A percentile compares a stretch with the other conserved stretches of the same genome.
Evolutionary conservation across 2,329 filamentous ascomycete species (phyloP).

Genomic region (Teratosphaeria epicoccoides): DNA sequence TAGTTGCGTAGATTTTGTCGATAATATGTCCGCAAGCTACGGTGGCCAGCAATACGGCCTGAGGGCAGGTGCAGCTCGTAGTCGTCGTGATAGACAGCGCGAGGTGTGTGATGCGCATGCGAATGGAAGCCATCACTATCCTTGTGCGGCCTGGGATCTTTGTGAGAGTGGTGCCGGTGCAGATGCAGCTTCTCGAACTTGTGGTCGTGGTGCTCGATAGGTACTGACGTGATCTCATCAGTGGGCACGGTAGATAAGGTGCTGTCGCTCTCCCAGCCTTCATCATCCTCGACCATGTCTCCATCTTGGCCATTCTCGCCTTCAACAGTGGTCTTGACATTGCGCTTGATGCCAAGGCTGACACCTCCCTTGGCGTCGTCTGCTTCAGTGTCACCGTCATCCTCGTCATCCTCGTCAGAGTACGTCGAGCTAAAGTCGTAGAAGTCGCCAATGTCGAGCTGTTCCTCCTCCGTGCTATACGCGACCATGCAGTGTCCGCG

Average conservation of each 20-base stretch:
- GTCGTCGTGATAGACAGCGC: slow-evolving; percentile 80
- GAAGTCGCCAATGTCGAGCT: slow-evolving; percentile 88
- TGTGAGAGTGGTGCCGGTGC: slow-evolving; percentile 63
- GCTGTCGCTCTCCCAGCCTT: slow-evolving; percentile 93
- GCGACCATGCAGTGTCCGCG: slow-evolving; percentile 95
- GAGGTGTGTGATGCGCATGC: slow-evolving; percentile 61
- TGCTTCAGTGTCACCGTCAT: slow-evolving; percentile 43
- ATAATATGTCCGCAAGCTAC: slow-evolving; percentile 78
- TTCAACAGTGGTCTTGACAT: slow-evolving; percentile 32
- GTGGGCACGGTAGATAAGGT: slow-evolving; percentile 74
- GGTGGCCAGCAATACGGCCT: slow-evolving; percentile 79
- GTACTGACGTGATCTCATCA: slow-evolving; percentile 68
- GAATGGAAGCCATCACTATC: slow-evolving; percentile 71
- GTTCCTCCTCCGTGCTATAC: slow-evolving; percentile 76
- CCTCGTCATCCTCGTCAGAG: slow-evolving; percentile 60
- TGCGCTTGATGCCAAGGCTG: slow-evolving; percentile 56
- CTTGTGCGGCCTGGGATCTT: slow-evolving; percentile 59
- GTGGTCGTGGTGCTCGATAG: slow-evolving; percentile 59
- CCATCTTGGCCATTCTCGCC: slow-evolving; percentile 46
- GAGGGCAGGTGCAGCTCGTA: slow-evolving; percentile 88
- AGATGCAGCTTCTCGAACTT: slow-evolving; percentile 62
- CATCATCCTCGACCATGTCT: slow-evolving; percentile 44
- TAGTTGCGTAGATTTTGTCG: slow-evolving; percentile 84
- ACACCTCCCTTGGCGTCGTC: slow-evolving; percentile 45
- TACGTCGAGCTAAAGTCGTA: slow-evolving; percentile 97